A percentile compares a stretch with the other conserved stretches of the same genome.
Evolutionary conservation across 768 basidiomycete species (phyloP).

Genomic region (Pholiota conissans): DNA sequence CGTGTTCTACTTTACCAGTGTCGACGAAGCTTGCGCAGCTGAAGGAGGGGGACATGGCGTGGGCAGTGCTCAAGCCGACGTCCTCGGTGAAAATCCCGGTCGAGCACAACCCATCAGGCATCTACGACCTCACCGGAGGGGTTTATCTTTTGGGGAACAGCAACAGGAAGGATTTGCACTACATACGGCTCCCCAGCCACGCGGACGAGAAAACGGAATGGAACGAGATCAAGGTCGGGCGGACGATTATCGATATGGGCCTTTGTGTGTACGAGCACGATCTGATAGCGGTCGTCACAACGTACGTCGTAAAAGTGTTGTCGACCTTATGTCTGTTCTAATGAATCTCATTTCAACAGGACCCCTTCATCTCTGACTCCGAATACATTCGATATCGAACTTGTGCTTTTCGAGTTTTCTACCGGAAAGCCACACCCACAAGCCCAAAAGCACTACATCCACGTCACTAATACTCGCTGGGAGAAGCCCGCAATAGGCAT

Average conservation of each 20-base stretch:
- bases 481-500: conserved; percentile 36
- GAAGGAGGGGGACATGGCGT: conserved; percentile 27
- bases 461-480: conserved; percentile 25
- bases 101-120: conserved; percentile 29
- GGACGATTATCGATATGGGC: conserved; percentile 42
- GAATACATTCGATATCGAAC: conserved; percentile 14
- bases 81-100: conserved; percentile 24
- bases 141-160: conserved; percentile 38
- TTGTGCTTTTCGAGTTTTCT: conserved; percentile 34
- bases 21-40: conserved; percentile 28
- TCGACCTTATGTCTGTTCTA: too few species aligned
- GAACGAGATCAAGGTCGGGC: conserved; percentile 27
- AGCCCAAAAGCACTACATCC: conserved; percentile 28
- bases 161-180: conserved; percentile 28
- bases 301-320: conserved; percentile 25
- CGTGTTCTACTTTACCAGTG: conserved; percentile 18
- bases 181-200: conserved; percentile 30
- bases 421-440: conserved; percentile 35
- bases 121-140: conserved; percentile 44
- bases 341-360: too few species aligned
- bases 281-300: conserved; percentile 39
- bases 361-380: not conserved
- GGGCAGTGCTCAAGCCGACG: conserved; percentile 25
- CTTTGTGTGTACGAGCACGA: conserved; percentile 44
- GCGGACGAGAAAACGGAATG: conserved; percentile 26